Evolutionary conservation across 352 stramenopile species (phyloP).

Genomic region (Pythium folliculosum): DNA sequence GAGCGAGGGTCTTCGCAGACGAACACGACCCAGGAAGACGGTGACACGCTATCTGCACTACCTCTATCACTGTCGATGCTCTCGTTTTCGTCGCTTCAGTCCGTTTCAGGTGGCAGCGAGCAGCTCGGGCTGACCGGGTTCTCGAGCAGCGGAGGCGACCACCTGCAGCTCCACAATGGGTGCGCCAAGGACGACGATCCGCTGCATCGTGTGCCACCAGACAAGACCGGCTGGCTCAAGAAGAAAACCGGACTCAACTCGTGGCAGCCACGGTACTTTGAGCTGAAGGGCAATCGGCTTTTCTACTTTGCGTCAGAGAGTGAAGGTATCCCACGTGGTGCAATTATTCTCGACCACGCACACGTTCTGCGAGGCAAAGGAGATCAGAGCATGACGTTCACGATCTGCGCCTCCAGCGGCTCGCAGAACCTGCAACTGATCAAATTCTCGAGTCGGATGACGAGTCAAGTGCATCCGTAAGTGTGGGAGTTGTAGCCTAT

Average conservation of each 20-base stretch:
- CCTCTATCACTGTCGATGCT: slow-evolving; percentile 66
- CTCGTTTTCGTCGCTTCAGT: slow-evolving; percentile 49
- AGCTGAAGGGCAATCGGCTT: slow-evolving; percentile 77
- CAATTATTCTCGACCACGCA: slow-evolving; percentile 71
- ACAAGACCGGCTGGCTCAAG: slow-evolving; percentile 80
- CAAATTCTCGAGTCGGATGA: slow-evolving; percentile 73
- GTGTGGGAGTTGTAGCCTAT: not conserved
- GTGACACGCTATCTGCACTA: slow-evolving; percentile 40
- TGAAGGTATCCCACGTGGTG: slow-evolving; percentile 68
- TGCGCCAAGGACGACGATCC: slow-evolving; percentile 31
- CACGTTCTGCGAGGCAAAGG: slow-evolving; percentile 63
- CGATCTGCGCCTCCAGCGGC: slow-evolving; percentile 66
- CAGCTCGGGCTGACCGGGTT: slow-evolving; percentile 26
- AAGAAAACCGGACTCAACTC: slow-evolving; percentile 80
- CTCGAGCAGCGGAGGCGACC: slow-evolving; percentile 24
- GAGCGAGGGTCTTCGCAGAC: slow-evolving; percentile 10
- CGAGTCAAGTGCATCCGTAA: slow-evolving; percentile 64
- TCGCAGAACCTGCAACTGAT: slow-evolving; percentile 59
- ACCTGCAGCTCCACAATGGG: slow-evolving; percentile 28
- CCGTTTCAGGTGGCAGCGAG: slow-evolving; percentile 20
- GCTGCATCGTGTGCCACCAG: slow-evolving; percentile 33
- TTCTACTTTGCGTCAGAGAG: slow-evolving; percentile 81
- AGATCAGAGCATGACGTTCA: slow-evolving; percentile 67
- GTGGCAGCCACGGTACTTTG: slow-evolving; percentile 80
- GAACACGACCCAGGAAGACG: slow-evolving; percentile 26